Percentiles rank a stretch among this genome's conserved stretches.
Conservation (phyloP, 1,139 yeast species). For the Debaryomyces singareniensis region DNA sequence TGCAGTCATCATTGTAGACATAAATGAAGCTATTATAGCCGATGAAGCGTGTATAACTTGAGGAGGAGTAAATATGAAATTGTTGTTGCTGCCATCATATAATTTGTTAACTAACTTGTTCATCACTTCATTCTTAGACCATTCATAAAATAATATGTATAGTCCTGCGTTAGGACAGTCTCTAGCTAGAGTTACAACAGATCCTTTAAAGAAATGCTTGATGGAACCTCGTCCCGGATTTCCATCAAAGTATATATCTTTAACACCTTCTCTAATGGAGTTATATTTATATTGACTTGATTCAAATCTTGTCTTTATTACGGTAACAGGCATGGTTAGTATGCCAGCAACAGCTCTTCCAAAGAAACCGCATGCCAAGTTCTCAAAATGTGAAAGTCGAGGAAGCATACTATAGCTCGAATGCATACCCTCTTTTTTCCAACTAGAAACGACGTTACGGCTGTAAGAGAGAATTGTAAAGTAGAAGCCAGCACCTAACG, state of each 20-base stretch:
- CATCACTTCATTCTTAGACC: conserved; percentile 43
- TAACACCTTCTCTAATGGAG: conserved; percentile 58
- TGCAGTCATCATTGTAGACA: conserved; percentile 83
- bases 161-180: conserved; percentile 97
- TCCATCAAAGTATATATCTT: conserved; percentile 44
- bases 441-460: conserved; percentile 46
- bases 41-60: conserved; percentile 61
- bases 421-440: conserved; percentile 6
- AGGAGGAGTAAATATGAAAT: conserved; percentile 20
- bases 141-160: conserved; percentile 79
- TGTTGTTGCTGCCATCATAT: conserved; percentile 5
- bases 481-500: conserved; percentile 86
- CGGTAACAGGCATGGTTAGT: conserved; percentile 95
- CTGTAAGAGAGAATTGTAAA: conserved; percentile 63
- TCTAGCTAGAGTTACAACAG: conserved; percentile 78
- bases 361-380: conserved; percentile 68
- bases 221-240: conserved; percentile 33
- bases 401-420: conserved; percentile 47
- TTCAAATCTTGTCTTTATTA: conserved; percentile 86
- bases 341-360: conserved; percentile 82
- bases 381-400: conserved; percentile 61
- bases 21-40: conserved; percentile 68
- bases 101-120: conserved; percentile 11
- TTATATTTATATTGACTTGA: conserved; percentile 66
- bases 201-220: conserved; percentile 77